These are phyloP conservation scores for Suillus fuscotomentosus DNA, from an alignment of 768 basidiomycete genomes.

Conservation along the genomic window DNA sequence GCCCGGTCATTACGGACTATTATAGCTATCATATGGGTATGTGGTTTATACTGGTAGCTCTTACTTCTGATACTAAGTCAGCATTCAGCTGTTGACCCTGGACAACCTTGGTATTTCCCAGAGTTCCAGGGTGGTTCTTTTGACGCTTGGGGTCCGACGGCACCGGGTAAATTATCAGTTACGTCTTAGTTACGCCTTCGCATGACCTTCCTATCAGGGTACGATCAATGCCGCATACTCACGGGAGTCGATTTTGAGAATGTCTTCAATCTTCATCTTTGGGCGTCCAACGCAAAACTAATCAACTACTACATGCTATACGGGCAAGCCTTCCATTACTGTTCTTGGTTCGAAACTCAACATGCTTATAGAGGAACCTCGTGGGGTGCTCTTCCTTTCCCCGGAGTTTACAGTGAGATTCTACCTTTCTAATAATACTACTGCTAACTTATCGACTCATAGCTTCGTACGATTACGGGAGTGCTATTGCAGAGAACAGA, in stretches of 20 bases:
- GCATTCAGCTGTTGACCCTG: constrained; percentile 34
- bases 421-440: constrained; percentile 2
- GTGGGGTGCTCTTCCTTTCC: constrained; percentile 81
- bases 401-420: constrained; percentile 59
- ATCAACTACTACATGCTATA: constrained; percentile 87
- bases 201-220: constrained; percentile 39
- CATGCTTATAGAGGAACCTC: constrained; percentile 64
- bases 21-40: constrained; percentile 55
- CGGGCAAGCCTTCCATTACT: constrained; percentile 43
- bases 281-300: constrained; percentile 80
- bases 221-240: constrained; percentile 58
- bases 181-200: constrained; percentile 4
- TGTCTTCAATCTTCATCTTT: constrained; percentile 76
- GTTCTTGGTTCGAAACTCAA: constrained; percentile 1
- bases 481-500: constrained; percentile 66
- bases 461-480: constrained; percentile 81
- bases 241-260: constrained; percentile 75
- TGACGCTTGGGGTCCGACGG: constrained; percentile 78
- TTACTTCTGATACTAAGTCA: constrained; percentile 1
- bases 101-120: constrained; percentile 70
- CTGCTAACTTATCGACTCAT: neutral
- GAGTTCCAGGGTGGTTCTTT: constrained; percentile 77
- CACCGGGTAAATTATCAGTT: constrained; percentile 47
- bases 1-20: constrained; percentile 60
- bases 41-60: constrained; percentile 22